Base-by-base conservation (phyloP, 345 rosid species). In the Corymbia maculata region DNA sequence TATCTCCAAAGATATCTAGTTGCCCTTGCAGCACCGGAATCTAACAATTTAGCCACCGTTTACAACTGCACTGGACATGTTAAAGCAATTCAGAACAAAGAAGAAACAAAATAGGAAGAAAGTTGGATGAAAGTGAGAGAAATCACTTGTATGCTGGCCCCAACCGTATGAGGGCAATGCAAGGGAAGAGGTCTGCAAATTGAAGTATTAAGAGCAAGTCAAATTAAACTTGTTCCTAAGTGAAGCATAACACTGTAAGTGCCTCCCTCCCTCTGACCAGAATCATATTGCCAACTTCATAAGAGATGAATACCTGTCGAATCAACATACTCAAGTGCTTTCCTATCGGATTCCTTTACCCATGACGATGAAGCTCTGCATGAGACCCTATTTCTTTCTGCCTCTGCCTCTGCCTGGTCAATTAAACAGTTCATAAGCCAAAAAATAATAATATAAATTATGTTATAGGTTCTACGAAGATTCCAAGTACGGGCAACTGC, bases 1-100 rank as follows among this genome's bases (percentile, higher is more conserved):
- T 97, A 96, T 88, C 95, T 97, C 99, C 99, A 97, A 85, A 97
- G 96, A 92, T 96, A 97, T 90, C 98, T 92, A 1, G 97, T 97
- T 89, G 98, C 99, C 92, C 99, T 96, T 86, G 95, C 99, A 88
- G 98, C 98, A 84, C 99, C 99, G 13, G 99, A 92, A 91, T 97
- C 99, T 90, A 97, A 91, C 52, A 96, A 85, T 88, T 96, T 97
- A 82, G 97, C 99, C 42, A 97, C 99, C 93, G 94, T 97, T 86
- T 96, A 98, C 91, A 97, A 92, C 99, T 96, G 95, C 89, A 89
- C 36, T 59, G 89, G 86, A 86, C 55, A 89, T n/a, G 86, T 88
- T 85, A 47, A 52, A 22, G 51, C 88, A 86, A 88, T 87, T 36
- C 28, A 68, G 50, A 55, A 91, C 52, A 85, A 80, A 86, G 86